Percentiles rank a stretch among this genome's conserved stretches.
Evolutionary conservation across 2,329 filamentous ascomycete genomes (phyloP).

Genomic region (Ophiocordyceps australis): DNA sequence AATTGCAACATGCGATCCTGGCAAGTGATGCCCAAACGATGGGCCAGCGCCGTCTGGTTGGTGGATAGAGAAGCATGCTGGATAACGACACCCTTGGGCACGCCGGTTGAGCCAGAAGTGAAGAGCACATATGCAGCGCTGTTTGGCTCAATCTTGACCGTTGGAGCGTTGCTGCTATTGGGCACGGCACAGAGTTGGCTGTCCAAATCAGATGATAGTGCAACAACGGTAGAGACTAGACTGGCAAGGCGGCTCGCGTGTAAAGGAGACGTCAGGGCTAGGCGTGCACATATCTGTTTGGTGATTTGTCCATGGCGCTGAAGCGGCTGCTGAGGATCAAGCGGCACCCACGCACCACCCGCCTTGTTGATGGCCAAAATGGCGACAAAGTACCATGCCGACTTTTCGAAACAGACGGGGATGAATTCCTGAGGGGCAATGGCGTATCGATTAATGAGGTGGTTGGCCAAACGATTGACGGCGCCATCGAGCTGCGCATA

Average conservation of each 20-base stretch:
- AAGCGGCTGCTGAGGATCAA: slow-evolving; percentile 2
- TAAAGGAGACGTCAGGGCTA: too few relatives aligned
- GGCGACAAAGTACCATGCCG: slow-evolving; percentile 4
- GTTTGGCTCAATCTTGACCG: background rate
- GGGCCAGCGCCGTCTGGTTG: slow-evolving; percentile 1
- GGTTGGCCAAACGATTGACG: slow-evolving; percentile 1
- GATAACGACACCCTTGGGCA: slow-evolving; percentile 7
- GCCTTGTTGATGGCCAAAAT: slow-evolving; percentile 4
- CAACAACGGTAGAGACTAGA: too few relatives aligned
- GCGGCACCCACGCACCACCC: slow-evolving; percentile 3
- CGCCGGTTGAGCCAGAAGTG: slow-evolving; percentile 8
- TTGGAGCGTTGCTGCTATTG: too few relatives aligned
- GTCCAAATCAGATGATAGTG: too few relatives aligned
- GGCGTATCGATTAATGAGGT: slow-evolving; percentile 2
- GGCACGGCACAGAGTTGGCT: too few relatives aligned
- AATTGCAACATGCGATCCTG: slow-evolving; percentile 5
- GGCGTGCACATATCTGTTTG: background rate
- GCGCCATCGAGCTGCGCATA: slow-evolving; percentile 13
- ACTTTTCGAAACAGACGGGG: slow-evolving; percentile 1
- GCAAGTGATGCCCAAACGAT: slow-evolving; percentile 1
- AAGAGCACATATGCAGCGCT: slow-evolving; percentile 7
- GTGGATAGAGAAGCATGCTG: slow-evolving; percentile 4
- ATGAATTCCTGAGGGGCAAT: slow-evolving; percentile 3
- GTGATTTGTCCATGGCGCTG: background rate
- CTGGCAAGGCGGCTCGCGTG: too few relatives aligned